phyloP scores from a whole-genome alignment of 2,329 filamentous ascomycete genomes.

The Mycocentrospora acerina region DNA sequence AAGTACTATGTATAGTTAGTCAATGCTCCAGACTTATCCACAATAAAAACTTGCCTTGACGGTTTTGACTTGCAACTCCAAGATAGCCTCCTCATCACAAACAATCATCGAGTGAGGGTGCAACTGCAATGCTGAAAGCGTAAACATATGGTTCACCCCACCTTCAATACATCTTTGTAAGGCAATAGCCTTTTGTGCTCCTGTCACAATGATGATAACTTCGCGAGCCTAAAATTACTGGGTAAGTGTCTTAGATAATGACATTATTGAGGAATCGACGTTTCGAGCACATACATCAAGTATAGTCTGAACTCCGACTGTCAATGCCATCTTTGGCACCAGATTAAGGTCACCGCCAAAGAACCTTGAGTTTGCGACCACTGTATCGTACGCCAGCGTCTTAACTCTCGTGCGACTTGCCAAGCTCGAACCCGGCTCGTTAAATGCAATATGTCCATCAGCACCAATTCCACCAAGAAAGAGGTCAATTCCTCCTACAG shows the following conservation, averaged over 20 bases:
- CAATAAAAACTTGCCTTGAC: no score
- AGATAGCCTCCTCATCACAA: slow-evolving; percentile 70
- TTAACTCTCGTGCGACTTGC: slow-evolving; percentile 79
- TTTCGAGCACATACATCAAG: slow-evolving; percentile 57
- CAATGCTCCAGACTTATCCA: no score
- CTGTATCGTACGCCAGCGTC: slow-evolving; percentile 84
- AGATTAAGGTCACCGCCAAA: slow-evolving; percentile 72
- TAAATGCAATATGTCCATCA: slow-evolving; percentile 88
- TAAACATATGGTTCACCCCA: slow-evolving; percentile 89
- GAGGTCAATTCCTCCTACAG: slow-evolving; percentile 76
- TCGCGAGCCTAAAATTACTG: slow-evolving; percentile 66
- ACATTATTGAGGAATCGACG: slow-evolving; percentile 6
- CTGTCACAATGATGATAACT: slow-evolving; percentile 79
- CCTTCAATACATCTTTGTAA: slow-evolving; percentile 79
- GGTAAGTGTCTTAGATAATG: slow-evolving; percentile 20
- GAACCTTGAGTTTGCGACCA: slow-evolving; percentile 81
- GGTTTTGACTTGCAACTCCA: slow-evolving; percentile 52
- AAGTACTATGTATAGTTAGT: no score
- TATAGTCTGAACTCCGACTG: slow-evolving; percentile 81
- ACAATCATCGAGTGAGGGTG: slow-evolving; percentile 82
- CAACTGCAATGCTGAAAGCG: slow-evolving; percentile 75
- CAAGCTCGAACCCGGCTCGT: slow-evolving; percentile 80
- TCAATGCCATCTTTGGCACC: slow-evolving; percentile 80
- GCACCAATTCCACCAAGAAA: slow-evolving; percentile 84
- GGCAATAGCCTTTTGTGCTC: slow-evolving; percentile 77